phyloP scores from a whole-genome alignment of 202 grass and related monocot genomes.

The Digitaria exilis region DNA sequence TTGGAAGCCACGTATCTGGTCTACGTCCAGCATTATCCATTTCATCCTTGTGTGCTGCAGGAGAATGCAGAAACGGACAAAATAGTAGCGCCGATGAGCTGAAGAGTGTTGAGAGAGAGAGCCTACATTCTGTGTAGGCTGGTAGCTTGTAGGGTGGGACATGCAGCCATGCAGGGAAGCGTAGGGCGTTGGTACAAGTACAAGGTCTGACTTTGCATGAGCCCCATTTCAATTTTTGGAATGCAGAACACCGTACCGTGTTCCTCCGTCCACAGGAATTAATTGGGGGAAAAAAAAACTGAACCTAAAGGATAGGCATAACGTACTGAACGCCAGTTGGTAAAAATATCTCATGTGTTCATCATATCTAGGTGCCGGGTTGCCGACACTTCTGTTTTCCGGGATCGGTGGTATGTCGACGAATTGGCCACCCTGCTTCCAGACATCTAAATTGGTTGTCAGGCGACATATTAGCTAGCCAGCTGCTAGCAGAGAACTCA shows the following conservation, averaged over 20 bases:
- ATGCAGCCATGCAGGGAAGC: neutral
- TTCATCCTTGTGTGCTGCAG: neutral
- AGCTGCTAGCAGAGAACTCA: neutral
- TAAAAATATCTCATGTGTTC: neutral
- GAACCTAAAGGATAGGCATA: neutral
- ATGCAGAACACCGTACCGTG: neutral
- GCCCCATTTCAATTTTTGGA: neutral
- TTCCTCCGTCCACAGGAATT: neutral
- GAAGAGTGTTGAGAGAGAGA: neutral
- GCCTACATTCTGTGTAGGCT: neutral
- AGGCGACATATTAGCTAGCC: neutral
- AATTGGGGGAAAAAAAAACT: neutral
- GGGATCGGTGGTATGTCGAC: neutral
- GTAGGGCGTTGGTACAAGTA: neutral
- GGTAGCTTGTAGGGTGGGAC: neutral
- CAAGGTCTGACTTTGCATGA: slow-evolving; percentile 9
- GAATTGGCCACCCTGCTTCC: neutral
- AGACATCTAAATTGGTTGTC: neutral
- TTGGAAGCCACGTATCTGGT: slow-evolving; percentile 27
- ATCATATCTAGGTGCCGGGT: neutral
- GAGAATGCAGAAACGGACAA: neutral
- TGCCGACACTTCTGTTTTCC: neutral
- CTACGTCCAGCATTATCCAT: slow-evolving; percentile 1
- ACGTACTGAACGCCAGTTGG: neutral
- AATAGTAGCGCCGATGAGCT: neutral